Evolutionary conservation across 768 basidiomycete genomes (phyloP), one percentile per base, ranked within the genome.

Genomic region (Lentinula guzmanii): DNA sequence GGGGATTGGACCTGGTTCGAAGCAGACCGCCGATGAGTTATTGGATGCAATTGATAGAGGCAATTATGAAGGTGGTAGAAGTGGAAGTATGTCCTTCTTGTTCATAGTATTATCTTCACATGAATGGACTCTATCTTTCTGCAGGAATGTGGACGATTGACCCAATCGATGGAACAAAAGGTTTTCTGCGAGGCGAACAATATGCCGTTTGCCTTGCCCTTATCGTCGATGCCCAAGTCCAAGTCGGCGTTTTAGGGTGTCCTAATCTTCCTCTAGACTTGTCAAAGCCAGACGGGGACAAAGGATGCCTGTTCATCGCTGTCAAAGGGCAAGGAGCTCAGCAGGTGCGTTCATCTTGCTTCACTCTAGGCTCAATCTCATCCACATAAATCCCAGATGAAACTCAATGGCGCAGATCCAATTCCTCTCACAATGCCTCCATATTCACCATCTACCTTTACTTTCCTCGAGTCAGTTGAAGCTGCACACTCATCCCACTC

Each of bases 151-250:
- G 91, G 91, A 90, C 89, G 1, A 84, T 92, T 55, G 90, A 91
- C 71, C 90, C 91, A 55, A 93, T 97, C 61, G 94, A 96, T 72
- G 95, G 95, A 6, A 97, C 94, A 8, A 93, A 93, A 70, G 95
- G 94, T 1, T 95, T 97, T 78, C 79, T 96, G 21, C 84, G 95
- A 4, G 93, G 93, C 3, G 93, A 89, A 61, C 95, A 97, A 72
- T 97, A 93, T 70, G 94, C 94, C 4, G 91, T 97, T 18, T 96
- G 95, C 71, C 75, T 97, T 9, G 89, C 93, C 0, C 77, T 97
- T 59, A 85, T 96, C 68, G 79, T 91, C 46, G 86, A 95, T 64
- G 82, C 89, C 0, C 71, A 86, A 56, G 91, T 93, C 39, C 79
- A 92, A 69, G 78, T 97, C 2, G 94, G 92, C 5, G 85, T 95